Evolutionary conservation across 2,329 filamentous ascomycete species (phyloP).

Genomic region (Sclerotiophoma versabilis): DNA sequence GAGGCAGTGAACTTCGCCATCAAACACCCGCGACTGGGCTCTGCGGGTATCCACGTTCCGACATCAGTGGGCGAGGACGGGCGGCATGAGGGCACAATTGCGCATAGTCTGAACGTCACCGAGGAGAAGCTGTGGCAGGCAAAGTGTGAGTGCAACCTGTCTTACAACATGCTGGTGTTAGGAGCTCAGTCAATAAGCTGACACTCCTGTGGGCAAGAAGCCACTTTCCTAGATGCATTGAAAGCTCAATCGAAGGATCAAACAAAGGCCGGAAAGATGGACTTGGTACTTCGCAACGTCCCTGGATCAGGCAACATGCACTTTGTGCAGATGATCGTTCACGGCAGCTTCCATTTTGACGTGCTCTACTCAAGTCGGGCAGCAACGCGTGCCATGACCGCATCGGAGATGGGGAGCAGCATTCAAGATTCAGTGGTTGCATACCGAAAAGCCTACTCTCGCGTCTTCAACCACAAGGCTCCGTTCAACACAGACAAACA

Average conservation of each 20-base stretch:
- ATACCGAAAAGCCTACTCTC: constrained; percentile 76
- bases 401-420: constrained; percentile 70
- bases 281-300: constrained; percentile 64
- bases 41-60: constrained; percentile 77
- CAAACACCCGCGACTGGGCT: constrained; percentile 72
- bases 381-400: constrained; percentile 60
- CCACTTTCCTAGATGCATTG: constrained; percentile 63
- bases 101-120: constrained; percentile 71
- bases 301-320: constrained; percentile 80
- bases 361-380: constrained; percentile 85
- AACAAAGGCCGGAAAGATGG: constrained; percentile 20
- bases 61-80: constrained; percentile 64
- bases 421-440: constrained; percentile 68
- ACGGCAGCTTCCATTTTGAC: constrained; percentile 89
- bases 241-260: constrained; percentile 62
- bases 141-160: constrained; percentile 60
- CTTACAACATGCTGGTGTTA: no score
- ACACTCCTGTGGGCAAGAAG: constrained; percentile 57
- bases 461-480: constrained; percentile 71
- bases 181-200: constrained; percentile 7
- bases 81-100: constrained; percentile 67
- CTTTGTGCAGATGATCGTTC: constrained; percentile 86
- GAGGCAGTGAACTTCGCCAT: constrained; percentile 73
- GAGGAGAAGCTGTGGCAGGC: constrained; percentile 78
- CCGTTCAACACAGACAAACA: constrained; percentile 81